phyloP scores from a whole-genome alignment of 1,284 basidiomycete species.

The Pseudozyma sp. region DNA sequence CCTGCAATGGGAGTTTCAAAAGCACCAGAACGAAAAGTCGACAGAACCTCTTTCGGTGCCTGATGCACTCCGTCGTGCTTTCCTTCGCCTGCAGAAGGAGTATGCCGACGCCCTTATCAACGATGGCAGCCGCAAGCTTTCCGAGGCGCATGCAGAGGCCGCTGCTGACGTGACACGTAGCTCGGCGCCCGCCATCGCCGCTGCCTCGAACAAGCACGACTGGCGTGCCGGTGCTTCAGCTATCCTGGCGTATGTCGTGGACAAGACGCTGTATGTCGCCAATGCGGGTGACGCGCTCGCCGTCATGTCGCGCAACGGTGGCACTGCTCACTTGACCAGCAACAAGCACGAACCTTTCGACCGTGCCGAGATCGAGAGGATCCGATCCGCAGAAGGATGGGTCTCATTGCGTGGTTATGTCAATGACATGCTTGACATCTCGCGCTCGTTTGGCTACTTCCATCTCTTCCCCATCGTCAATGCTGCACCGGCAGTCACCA shows the following conservation, averaged over 20 bases:
- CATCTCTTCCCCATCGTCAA: conserved; percentile 91
- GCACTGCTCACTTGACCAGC: conserved; percentile 81
- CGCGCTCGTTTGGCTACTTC: conserved; percentile 93
- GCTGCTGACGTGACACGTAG: conserved; percentile 37
- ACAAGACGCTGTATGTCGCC: conserved; percentile 85
- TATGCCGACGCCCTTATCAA: conserved; percentile 64
- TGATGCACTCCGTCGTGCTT: conserved; percentile 62
- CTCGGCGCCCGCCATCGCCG: conserved; percentile 49
- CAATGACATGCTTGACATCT: conserved; percentile 91
- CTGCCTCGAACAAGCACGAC: conserved; percentile 54
- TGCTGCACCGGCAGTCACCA: conserved; percentile 82
- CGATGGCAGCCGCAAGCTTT: conserved; percentile 53
- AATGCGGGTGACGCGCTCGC: conserved; percentile 91
- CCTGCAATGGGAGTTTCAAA: conserved; percentile 59
- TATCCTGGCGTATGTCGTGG: conserved; percentile 85
- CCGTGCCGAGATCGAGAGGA: conserved; percentile 83
- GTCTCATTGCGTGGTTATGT: conserved; percentile 92
- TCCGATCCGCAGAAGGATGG: conserved; percentile 93
- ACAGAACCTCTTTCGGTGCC: conserved; percentile 49
- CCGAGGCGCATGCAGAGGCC: conserved; percentile 49
- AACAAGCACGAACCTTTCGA: conserved; percentile 91
- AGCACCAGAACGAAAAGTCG: conserved; percentile 32
- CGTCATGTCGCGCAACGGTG: conserved; percentile 83
- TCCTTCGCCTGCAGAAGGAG: conserved; percentile 64
- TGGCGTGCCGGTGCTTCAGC: conserved; percentile 76